A percentile compares a stretch with the other conserved stretches of the same genome.
phyloP scores from a whole-genome alignment of 345 rosid species.

The Melaleuca alternifolia region DNA sequence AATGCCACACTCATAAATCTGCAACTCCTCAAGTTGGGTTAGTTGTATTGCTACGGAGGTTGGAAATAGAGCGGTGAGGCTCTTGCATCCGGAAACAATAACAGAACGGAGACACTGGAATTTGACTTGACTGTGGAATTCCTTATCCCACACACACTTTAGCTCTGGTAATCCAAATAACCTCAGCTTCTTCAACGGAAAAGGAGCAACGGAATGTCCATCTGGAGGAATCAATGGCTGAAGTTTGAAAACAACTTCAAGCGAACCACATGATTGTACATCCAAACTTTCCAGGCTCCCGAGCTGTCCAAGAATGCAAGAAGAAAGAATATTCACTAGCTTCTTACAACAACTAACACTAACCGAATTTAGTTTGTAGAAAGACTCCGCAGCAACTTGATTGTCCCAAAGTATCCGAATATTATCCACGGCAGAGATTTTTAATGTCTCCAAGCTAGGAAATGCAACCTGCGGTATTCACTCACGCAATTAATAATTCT shows the following conservation, averaged over 20 bases:
- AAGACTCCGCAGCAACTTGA: neutral
- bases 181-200: no score
- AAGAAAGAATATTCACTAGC: neutral
- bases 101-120: no score
- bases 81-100: no score
- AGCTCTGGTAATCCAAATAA: no score
- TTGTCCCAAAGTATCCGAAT: neutral
- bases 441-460: accelerated
- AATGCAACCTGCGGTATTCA: neutral
- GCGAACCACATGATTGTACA: accelerated
- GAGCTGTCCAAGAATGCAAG: neutral
- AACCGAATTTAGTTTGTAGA: neutral
- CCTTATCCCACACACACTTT: no score
- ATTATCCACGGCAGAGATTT: accelerated
- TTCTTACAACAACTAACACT: accelerated
- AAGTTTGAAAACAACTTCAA: no score
- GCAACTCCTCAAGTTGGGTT: neutral
- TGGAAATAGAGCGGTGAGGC: neutral
- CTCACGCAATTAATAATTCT: no score
- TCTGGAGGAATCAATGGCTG: no score
- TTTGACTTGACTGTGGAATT: no score
- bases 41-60: neutral
- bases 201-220: no score
- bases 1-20: accelerated
- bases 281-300: neutral